Base-by-base conservation (phyloP, 164 flowering plant species). In the Warburgia ugandensis region DNA sequence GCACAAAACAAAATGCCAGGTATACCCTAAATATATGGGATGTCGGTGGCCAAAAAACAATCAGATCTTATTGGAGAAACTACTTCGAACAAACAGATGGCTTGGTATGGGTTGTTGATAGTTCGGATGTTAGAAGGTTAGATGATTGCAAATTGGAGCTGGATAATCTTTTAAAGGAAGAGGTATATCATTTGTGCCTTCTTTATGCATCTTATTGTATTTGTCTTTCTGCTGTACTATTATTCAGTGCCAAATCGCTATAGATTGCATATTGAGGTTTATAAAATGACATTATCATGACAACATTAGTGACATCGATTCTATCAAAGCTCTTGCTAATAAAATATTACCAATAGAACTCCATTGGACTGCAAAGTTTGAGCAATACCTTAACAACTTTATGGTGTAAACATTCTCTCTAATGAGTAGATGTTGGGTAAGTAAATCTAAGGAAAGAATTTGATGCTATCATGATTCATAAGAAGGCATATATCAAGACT, bases 41-140 rank as follows among this genome's bases (percentile, higher is more conserved):
- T 76, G 85, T 94, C 45, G 97, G 97, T 27, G 99, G 99, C 22
- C 99, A 94, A 59, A 84, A 69, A 55, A 86, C 99, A 2, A 94
- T 94, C 52, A 73, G 99, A 59, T 81, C 99, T 0, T 94, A 94
- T 40, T 94, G 99, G 99, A 82, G 99, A 69, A 94, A 94, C 73
- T 94, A 94, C 65, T 94, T 94, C 64, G 99, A 94, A 71, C 89
- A 89, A 62, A 89, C 96, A 35, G 99, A 94, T 78, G 99, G 99
- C 13, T 73, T 94, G 71, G 79, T 94, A 11, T 94, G 97, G 99
- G 97, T 94, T 20, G 99, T 94, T 52, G 99, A 89, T 63, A 89
- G 99, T 71, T 94, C 99, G 0, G 99, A 94, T 78, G 80, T 84
- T 39, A 76, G 99, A 55, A 69, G 99, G 54, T 67, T 89, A 36